These are phyloP conservation scores for Metarhizium robertsii DNA, from an alignment of 2,329 filamentous ascomycete genomes.

Conservation along the genomic window DNA sequence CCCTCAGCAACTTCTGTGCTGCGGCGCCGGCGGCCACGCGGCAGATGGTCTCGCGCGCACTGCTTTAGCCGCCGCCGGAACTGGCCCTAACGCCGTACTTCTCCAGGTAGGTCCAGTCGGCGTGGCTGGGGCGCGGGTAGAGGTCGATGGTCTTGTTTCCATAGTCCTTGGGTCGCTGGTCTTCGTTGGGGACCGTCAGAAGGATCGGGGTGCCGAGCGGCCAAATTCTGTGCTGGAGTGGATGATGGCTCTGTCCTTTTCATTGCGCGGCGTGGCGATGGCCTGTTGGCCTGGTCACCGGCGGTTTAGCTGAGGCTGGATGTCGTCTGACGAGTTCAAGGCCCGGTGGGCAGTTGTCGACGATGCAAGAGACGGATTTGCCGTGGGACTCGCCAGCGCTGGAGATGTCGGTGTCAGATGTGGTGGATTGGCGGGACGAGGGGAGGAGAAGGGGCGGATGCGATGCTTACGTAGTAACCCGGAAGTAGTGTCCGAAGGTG, in stretches of 20 bases:
- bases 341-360: constrained; percentile 81
- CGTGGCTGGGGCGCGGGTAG: too few species aligned
- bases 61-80: too few species aligned
- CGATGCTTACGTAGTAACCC: constrained; percentile 65
- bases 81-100: constrained; percentile 79
- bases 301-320: constrained; percentile 91
- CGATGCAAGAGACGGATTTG: constrained; percentile 79
- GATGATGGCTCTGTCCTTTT: too few species aligned
- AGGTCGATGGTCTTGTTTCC: too few species aligned
- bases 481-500: constrained; percentile 75
- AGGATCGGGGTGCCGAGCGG: too few species aligned
- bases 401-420: constrained; percentile 2
- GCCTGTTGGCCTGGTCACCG: constrained; percentile 81
- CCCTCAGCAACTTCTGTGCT: constrained; percentile 80
- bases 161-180: too few species aligned
- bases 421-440: constrained; percentile 2
- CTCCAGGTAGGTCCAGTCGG: constrained; percentile 66
- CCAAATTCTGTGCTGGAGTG: too few species aligned
- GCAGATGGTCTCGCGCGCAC: too few species aligned
- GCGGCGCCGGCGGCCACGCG: constrained; percentile 45
- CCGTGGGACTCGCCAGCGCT: constrained; percentile 65
- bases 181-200: too few species aligned
- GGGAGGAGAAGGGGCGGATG: constrained; percentile 10
- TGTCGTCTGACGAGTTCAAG: constrained; percentile 43
- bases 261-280: constrained; percentile 51